Evolutionary conservation across 2,329 filamentous ascomycete species (phyloP), one percentile per base, ranked within the genome.

Genomic region (Clonostachys solani): DNA sequence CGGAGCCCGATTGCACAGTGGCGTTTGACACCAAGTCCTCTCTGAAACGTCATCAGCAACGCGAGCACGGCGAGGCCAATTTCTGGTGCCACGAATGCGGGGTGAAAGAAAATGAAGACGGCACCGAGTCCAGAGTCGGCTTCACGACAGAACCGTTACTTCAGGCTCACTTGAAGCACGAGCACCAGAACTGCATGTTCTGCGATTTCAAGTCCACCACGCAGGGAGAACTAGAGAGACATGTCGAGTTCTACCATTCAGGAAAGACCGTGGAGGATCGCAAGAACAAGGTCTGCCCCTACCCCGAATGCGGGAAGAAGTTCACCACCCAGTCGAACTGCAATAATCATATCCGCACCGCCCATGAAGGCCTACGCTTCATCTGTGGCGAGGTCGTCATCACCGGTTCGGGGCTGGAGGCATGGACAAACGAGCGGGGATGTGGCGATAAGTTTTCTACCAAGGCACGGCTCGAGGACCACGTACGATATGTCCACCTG

Each of bases 281-380:
- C 49, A 87, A 83, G 63, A 81, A 75, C 1, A 81, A 86, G 44
- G 63, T 69, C 2, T 96, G 92, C 61, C 77, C 81, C 1, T 76
- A 84, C 58, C 67, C 75, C 0, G 84, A 78, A 18, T 96, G 92
- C 63, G 74, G 71, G 47, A 89, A 88, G 59, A 81, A 75, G 46
- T 96, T 96, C 65, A 92, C 89, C 16, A 88, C 87, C 60, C 83
- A 80, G 51, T 86, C 86, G n/a, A 96, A 96, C 57, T 75, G 95
- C 45, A 87, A 85, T 15, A 81, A 84, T 1, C 92, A 97, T 60
- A 74, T 92, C 47, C 84, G 86, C 48, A 84, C 81, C 12, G 84
- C 86, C 0, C 92, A 96, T 60, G 78, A 90, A 54, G 86, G 89
- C 16, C 72, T 83, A 54, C 83, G 83, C 10, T 96, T 89, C 59